Conservation (phyloP, 106 monocot genomes). For the Dendrobium nobile region DNA sequence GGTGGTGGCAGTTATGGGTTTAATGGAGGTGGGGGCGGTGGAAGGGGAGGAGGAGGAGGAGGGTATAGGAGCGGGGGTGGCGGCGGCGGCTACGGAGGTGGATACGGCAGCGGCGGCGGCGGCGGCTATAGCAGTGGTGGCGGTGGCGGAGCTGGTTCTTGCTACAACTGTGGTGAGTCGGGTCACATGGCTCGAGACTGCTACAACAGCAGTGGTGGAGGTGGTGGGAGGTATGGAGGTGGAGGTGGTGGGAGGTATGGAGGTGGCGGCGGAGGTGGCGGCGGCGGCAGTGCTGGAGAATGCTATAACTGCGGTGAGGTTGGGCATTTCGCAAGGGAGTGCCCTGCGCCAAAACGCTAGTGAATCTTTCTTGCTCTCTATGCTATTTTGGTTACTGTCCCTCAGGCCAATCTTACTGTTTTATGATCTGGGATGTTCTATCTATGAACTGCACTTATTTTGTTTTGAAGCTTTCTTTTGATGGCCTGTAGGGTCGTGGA, state of each 20-base stretch:
- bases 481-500: neutral
- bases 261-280: conserved; percentile 5
- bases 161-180: conserved; percentile 39
- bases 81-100: neutral
- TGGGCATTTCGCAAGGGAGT: conserved; percentile 24
- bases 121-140: neutral
- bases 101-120: neutral
- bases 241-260: conserved; percentile 18
- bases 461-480: conserved; percentile 5
- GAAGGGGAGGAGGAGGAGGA: conserved; percentile 3
- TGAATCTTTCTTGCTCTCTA: neutral
- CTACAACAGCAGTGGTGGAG: conserved; percentile 9
- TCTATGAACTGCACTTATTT: neutral
- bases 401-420: neutral
- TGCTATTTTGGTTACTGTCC: neutral
- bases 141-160: conserved; percentile 19
- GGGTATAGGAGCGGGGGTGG: neutral
- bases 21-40: neutral
- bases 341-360: conserved; percentile 9
- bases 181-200: conserved; percentile 52
- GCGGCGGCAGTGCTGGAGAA: conserved; percentile 19
- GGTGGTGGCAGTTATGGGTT: neutral
- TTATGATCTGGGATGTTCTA: conserved; percentile 3
- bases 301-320: conserved; percentile 20
- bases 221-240: conserved; percentile 21